Evolutionary conservation across 371 early-diverging fungal genomes (phyloP).

Genomic region (Mucor saturninus): DNA sequence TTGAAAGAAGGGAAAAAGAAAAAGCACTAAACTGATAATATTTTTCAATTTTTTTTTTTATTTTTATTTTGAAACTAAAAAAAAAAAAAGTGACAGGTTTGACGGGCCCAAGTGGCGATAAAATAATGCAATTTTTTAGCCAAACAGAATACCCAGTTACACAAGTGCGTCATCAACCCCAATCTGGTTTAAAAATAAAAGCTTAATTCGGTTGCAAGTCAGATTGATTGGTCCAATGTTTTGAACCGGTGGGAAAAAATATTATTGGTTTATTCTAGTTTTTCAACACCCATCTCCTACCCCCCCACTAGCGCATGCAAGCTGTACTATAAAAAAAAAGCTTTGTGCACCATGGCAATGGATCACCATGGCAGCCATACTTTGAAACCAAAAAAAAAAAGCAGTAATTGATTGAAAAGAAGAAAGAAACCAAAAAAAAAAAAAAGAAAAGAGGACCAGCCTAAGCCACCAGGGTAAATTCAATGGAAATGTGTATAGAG

Average conservation of each 20-base stretch:
- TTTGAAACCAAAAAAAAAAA: too few relatives aligned
- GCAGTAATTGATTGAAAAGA: too few relatives aligned
- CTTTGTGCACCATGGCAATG: not conserved
- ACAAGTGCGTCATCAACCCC: not conserved
- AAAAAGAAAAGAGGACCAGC: not conserved
- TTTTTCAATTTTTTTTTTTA: too few relatives aligned
- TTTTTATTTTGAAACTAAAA: conserved; percentile 12
- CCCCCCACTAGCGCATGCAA: not conserved
- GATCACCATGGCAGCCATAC: too few relatives aligned
- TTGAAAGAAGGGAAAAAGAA: not conserved
- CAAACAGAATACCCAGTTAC: not conserved
- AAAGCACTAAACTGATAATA: conserved; percentile 5
- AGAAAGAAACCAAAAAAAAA: not conserved
- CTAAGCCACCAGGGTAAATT: not conserved
- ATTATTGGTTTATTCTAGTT: not conserved
- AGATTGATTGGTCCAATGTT: conserved; percentile 1
- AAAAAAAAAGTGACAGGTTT: conserved; percentile 25
- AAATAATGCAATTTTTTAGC: not conserved
- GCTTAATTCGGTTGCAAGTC: not conserved
- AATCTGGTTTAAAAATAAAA: not conserved
- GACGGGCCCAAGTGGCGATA: conserved; percentile 3
- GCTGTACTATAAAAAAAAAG: not conserved
- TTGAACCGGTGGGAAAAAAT: not conserved
- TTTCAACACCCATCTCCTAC: not conserved
- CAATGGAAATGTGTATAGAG: not conserved